Conservation (phyloP, 345 rosid genomes). For the Brassica juncea region DNA sequence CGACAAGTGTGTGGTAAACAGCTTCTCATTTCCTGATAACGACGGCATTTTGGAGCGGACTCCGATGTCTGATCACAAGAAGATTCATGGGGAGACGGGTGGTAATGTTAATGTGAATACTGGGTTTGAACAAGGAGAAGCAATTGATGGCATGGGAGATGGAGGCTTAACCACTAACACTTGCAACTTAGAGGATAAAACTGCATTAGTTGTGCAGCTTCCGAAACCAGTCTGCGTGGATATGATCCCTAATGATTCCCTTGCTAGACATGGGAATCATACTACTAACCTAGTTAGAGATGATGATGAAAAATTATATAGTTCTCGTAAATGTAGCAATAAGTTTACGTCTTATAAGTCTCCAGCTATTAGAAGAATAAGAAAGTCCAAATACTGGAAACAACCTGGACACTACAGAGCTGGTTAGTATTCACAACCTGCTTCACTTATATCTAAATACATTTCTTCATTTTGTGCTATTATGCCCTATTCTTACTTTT, state of each 20-base stretch:
- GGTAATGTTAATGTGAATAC: slow-evolving; percentile 41
- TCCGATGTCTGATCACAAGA: slow-evolving; percentile 40
- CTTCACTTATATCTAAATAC: neutral
- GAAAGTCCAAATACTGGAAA: slow-evolving; percentile 87
- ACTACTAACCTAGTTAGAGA: slow-evolving; percentile 61
- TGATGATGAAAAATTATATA: slow-evolving; percentile 72
- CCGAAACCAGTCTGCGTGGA: slow-evolving; percentile 43
- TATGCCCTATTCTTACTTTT: slow-evolving; percentile 1
- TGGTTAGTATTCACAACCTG: slow-evolving; percentile 50
- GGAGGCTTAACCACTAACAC: slow-evolving; percentile 42
- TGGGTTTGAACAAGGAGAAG: slow-evolving; percentile 39
- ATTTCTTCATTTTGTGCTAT: neutral
- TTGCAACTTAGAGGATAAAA: slow-evolving; percentile 45
- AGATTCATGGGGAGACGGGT: slow-evolving; percentile 38
- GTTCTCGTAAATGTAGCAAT: slow-evolving; percentile 57
- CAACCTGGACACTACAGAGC: slow-evolving; percentile 54
- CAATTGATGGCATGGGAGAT: slow-evolving; percentile 35
- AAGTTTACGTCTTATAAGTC: slow-evolving; percentile 65
- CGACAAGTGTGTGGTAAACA: slow-evolving; percentile 45
- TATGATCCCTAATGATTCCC: slow-evolving; percentile 45
- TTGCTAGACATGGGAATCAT: slow-evolving; percentile 58
- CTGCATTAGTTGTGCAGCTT: slow-evolving; percentile 40
- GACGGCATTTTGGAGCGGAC: slow-evolving; percentile 47
- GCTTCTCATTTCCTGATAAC: slow-evolving; percentile 39
- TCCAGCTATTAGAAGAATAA: slow-evolving; percentile 63